Conservation (phyloP, 345 rosid species). For the Kandelia obovata region DNA sequence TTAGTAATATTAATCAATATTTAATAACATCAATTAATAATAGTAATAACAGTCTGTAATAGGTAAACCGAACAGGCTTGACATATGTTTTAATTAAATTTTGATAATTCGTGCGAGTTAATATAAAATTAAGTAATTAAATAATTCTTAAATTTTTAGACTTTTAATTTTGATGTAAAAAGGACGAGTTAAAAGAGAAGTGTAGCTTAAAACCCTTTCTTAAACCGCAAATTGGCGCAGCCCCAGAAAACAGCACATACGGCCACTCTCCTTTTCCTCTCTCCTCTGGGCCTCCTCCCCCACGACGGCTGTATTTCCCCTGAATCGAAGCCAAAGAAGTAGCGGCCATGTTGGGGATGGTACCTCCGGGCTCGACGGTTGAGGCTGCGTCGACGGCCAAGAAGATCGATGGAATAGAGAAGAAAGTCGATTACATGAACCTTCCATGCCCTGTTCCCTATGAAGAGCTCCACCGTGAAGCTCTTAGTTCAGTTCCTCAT, state of each 20-base stretch:
- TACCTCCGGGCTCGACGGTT: slow-evolving; percentile 34
- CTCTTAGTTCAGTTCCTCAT: slow-evolving; percentile 47
- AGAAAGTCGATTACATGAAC: slow-evolving; percentile 64
- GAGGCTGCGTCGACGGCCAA: slow-evolving; percentile 25
- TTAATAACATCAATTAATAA: too few species aligned
- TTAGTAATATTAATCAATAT: too few species aligned
- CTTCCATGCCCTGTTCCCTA: slow-evolving; percentile 91
- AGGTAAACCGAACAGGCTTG: too few species aligned
- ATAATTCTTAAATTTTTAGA: too few species aligned
- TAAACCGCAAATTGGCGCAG: not conserved
- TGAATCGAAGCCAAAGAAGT: not conserved
- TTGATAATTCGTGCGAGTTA: too few species aligned
- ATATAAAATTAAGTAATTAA: too few species aligned
- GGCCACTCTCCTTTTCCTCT: not conserved
- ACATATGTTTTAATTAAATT: too few species aligned
- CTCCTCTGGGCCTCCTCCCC: not conserved
- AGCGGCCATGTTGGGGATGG: slow-evolving; percentile 52
- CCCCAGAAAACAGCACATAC: not conserved
- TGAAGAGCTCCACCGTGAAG: slow-evolving; percentile 92
- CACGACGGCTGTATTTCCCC: not conserved
- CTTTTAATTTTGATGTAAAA: too few species aligned
- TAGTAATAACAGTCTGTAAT: too few species aligned
- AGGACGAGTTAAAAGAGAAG: not conserved
- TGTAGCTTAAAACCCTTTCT: slow-evolving; percentile 16
- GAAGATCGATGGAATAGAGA: slow-evolving; percentile 33